Base-by-base conservation (phyloP, 2,329 filamentous ascomycete species). In the Acephala macrosclerotiorum region DNA sequence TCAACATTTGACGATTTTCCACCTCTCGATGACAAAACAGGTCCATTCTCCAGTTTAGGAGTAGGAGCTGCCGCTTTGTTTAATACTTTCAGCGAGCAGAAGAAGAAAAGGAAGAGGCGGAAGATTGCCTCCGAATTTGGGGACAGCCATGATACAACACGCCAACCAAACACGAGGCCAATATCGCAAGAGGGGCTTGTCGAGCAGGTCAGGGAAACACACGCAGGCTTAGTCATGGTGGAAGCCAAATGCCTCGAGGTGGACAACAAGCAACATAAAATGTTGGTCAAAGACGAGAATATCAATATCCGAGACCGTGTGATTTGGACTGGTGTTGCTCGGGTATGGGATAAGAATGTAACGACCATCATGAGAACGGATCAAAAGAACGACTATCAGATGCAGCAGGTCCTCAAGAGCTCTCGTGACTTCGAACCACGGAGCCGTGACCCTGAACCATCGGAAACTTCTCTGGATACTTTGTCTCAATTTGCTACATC, bases 231-330 rank as follows among this genome's bases (percentile, higher is more conserved):
- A 0, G 89, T 93, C 0, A 92, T 96, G 88, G 92, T 97, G 0
- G 98, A 75, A 88, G 86, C 26, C 93, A 96, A 71, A 95, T 93
- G 95, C 72, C 94, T 96, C 0, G 91, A 96, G 61, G 90, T 96
- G 0, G 92, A 95, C 71, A 88, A 87, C 55, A 82, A 85, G 57
- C 85, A 89, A 71, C 97, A 96, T 51, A 77, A 84, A 67, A 97
- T 97, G 94, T 93, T 94, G 0, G 93, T 97, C 53, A 94, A 97
- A 76, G 91, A 97, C 47, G 87, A 91, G 29, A 90, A 96, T n/a
- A n/a, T n/a, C 68, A 83, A 91, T 25, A n/a, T n/a, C n/a, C 79
- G 85, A 1, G 91, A 95, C 63, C 82, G 72, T 0, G 92, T 96
- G 58, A 86, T 89, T 0, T 98, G 95, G 95, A 92, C 91, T 0